Evolutionary conservation across 257 asterid species (phyloP), one percentile per base, ranked within the genome.

Genomic region (Galeopsis tetrahit): DNA sequence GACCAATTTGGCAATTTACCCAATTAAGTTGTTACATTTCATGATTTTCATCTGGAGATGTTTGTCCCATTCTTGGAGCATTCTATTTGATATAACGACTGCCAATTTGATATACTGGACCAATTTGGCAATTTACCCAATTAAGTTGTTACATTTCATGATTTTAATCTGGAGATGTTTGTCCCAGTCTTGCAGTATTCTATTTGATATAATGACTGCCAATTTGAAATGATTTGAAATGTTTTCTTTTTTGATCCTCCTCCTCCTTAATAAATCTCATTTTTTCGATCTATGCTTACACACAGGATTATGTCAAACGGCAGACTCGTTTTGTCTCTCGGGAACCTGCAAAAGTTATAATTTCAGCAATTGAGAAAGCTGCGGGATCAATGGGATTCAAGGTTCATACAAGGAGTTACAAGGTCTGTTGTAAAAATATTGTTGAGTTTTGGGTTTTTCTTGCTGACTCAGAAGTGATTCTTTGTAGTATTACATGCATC

Each of bases 321-420:
- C 98, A 95, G 85, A 95, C 99, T 77, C 99, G 97, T 72, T 95
- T 95, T 83, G 89, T 95, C 76, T 95, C 99, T 53, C 89, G 92
- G 57, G 75, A 85, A 78, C 96, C 99, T 74, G 97, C 99, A 67
- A 79, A 82, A 71, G 85, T 83, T 63, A 85, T 95, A 51, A 79
- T 87, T 70, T 71, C 89, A 80, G 77, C 95, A 31, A 79, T 92
- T 75, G 97, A 86, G 86, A 82, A 87, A 69, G 98, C 92, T 39
- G 96, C 96, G 32, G 81, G 72, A 66, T 88, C 97, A 55, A 76
- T 95, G 90, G 96, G 98, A 57, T 81, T 95, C 77, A 90, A 84
- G 86, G 89, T 83, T 80, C 90, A 87, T 77, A 83, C 96, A 15
- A 90, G 90, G 42, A 82, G 83, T 66, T 95, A 83, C 95, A 95